A percentile compares a stretch with the other conserved stretches of the same genome.
These are phyloP conservation scores for Niveomyces coronatus DNA, from an alignment of 2,329 filamentous ascomycete genomes.

Conservation along the genomic window DNA sequence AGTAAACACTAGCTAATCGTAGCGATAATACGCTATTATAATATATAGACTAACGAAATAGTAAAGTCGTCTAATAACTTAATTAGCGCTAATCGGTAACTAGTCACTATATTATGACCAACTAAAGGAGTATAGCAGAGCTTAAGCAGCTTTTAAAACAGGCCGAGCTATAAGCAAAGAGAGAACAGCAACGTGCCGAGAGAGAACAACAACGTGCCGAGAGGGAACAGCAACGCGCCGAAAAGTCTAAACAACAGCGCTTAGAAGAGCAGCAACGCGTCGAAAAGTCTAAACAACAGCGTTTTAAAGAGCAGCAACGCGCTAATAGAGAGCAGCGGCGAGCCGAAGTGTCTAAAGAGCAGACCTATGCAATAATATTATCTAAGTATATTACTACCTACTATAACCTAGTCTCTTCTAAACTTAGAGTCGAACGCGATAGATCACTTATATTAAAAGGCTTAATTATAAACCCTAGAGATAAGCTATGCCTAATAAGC, in stretches of 20 bases:
- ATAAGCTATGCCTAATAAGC: constrained; percentile 20
- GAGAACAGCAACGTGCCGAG: constrained; percentile 4
- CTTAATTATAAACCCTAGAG: constrained; percentile 20
- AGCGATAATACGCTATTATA: not conserved
- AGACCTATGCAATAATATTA: constrained; percentile 18
- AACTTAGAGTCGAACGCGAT: constrained; percentile 17
- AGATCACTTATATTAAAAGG: constrained; percentile 17
- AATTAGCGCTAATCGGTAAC: not conserved
- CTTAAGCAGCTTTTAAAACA: not conserved
- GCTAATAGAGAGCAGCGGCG: constrained; percentile 11
- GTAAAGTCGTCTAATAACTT: too few relatives aligned
- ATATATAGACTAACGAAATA: not conserved
- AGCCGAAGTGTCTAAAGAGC: constrained; percentile 14
- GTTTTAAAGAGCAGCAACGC: too few relatives aligned
- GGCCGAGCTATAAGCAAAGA: not conserved
- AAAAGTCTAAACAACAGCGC: too few relatives aligned
- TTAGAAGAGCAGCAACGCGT: too few relatives aligned
- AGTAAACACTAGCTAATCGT: too few relatives aligned
- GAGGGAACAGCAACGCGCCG: constrained; percentile 8
- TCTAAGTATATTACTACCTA: constrained; percentile 21
- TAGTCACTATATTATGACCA: not conserved
- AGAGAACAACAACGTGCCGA: constrained; percentile 8
- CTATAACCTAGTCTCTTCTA: constrained; percentile 17
- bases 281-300: too few relatives aligned
- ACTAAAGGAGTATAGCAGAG: not conserved